Evolutionary conservation across 129 eudicot genomes (phyloP).

Genomic region (Arctium lappa): DNA sequence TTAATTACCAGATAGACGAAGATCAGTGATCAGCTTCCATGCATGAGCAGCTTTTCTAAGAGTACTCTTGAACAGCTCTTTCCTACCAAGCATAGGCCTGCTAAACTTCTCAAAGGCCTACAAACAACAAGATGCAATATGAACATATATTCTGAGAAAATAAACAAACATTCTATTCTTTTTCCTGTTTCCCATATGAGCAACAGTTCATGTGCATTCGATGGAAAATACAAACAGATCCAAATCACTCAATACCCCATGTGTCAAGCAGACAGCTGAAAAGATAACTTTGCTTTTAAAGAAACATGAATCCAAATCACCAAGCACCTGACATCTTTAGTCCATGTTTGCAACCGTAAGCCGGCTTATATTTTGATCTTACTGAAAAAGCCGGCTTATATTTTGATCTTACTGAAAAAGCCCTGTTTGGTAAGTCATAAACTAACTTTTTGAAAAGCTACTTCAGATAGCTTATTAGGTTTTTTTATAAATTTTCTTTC

Average conservation of each 20-base stretch:
- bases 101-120: slow-evolving; percentile 77
- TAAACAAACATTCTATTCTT: neutral
- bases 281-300: no score
- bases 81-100: slow-evolving; percentile 74
- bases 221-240: no score
- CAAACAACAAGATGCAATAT: slow-evolving; percentile 11
- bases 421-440: no score
- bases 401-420: no score
- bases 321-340: neutral
- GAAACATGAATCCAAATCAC: no score
- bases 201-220: neutral
- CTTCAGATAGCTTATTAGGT: neutral
- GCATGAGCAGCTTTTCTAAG: slow-evolving; percentile 81
- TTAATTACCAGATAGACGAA: slow-evolving; percentile 60
- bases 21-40: slow-evolving; percentile 73
- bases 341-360: neutral
- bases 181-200: no score
- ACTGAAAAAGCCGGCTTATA: no score
- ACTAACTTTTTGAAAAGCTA: neutral
- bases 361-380: no score
- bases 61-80: slow-evolving; percentile 77
- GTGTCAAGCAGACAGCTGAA: no score
- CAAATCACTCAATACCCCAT: no score
- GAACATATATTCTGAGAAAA: neutral
- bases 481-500: neutral